Base-by-base conservation (phyloP, 2,329 filamentous ascomycete genomes). In the Fusarium succisae region DNA sequence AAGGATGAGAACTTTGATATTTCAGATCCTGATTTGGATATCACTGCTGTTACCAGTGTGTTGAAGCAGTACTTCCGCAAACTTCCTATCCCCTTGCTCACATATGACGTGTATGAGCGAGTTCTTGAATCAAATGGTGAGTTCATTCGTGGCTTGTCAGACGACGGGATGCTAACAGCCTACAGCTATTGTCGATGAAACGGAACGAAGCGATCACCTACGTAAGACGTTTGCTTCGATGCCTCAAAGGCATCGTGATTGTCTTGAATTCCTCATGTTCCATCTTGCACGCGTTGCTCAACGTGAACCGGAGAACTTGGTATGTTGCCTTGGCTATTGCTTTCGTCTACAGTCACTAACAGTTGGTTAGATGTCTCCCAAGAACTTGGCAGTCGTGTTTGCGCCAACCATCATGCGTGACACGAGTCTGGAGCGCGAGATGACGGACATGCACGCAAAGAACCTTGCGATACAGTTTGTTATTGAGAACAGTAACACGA, bases 51-150 rank as follows among this genome's bases (percentile, higher is more conserved):
- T 64, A 98, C 96, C 5, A 98, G 94, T 80, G 94, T 96, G 26
- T 84, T 99, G 78, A 99, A 99, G 86, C 96, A 98, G 82, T 99
- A 98, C 81, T 98, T 99, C 89, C 91, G 96, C 77, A 96, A 95
- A 83, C 87, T 98, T 41, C 96, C 96, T 2, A 93, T 89, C 13
- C 96, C 96, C 7, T 87, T 99, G 38, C 91, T 99, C 77, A 98
- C 96, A 0, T 98, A 93, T 82, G 94, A 97, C 28, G 91, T 97
- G 32, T 99, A 99, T 79, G 96, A 98, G 77, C 89, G 90, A 44
- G 89, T 99, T 56, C 86, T 99, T 55, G 95, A 98, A 77, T 94
- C 93, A 10, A 91, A 90, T 73, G 86, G 92, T 93, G 86, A 85
- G 91, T 85, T 39, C 39, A 39, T 8, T 20, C 12, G 39, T 17